Evolutionary conservation across 371 early-diverging fungal species (phyloP).

Genomic region (Mortierella sp.): DNA sequence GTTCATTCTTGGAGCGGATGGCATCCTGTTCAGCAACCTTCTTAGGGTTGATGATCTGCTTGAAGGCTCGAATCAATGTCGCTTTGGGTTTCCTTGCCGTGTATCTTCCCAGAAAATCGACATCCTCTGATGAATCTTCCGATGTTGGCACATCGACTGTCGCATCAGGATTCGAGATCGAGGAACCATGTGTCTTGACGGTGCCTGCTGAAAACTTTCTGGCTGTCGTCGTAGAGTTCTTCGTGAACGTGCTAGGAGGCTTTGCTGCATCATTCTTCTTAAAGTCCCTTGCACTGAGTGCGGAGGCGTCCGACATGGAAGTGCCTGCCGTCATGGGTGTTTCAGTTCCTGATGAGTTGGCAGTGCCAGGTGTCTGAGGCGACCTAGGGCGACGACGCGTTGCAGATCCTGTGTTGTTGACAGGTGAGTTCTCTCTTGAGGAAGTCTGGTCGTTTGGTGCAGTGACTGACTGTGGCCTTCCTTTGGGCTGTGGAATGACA

Average conservation of each 20-base stretch:
- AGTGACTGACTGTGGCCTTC: constrained; percentile 13
- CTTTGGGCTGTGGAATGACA: constrained; percentile 24
- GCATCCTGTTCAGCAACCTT: constrained; percentile 52
- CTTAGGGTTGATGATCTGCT: constrained; percentile 47
- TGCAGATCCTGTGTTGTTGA: background rate
- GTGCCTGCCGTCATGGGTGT: constrained; percentile 38
- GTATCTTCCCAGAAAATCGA: constrained; percentile 17
- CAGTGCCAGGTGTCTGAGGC: constrained; percentile 11
- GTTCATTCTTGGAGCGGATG: constrained; percentile 35
- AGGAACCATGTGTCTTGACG: background rate
- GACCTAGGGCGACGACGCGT: constrained; percentile 2
- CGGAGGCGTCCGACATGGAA: constrained; percentile 30
- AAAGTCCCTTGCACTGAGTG: constrained; percentile 7
- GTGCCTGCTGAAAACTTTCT: constrained; percentile 35
- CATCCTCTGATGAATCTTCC: constrained; percentile 2
- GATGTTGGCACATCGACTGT: background rate
- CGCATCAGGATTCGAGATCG: too few relatives aligned
- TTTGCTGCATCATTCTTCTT: constrained; percentile 31
- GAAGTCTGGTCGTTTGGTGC: constrained; percentile 4
- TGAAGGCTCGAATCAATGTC: constrained; percentile 36
- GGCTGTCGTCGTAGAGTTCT: constrained; percentile 10
- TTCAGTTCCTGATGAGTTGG: constrained; percentile 1
- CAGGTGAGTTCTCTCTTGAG: constrained; percentile 24
- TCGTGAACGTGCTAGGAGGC: constrained; percentile 12
- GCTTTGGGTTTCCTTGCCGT: constrained; percentile 45